Conservation (phyloP, 169 alveolate species). For the Cystoisospora suis region DNA sequence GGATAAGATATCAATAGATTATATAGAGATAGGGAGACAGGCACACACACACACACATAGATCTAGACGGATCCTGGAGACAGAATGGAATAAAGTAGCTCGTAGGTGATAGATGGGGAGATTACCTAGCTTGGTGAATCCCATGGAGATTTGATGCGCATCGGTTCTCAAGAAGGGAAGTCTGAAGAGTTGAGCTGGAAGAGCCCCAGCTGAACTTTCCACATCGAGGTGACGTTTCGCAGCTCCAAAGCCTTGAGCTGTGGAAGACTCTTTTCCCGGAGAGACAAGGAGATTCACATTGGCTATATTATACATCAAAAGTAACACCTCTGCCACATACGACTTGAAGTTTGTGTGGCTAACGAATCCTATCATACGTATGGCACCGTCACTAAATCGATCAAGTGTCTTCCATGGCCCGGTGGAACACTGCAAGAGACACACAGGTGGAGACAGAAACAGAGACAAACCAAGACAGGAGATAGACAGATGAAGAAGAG, state of each 20-base stretch:
- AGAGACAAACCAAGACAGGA: too few species aligned
- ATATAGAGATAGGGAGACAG: too few species aligned
- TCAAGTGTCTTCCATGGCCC: neutral
- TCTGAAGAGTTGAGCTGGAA: neutral
- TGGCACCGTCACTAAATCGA: neutral
- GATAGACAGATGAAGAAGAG: too few species aligned
- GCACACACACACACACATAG: too few species aligned
- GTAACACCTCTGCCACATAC: slow-evolving; percentile 1
- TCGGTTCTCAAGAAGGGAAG: neutral
- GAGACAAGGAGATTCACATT: neutral
- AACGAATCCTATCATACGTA: neutral
- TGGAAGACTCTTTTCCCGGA: neutral
- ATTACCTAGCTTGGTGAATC: neutral
- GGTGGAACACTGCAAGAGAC: neutral
- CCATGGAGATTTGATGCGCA: neutral
- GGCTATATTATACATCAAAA: neutral
- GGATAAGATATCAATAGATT: too few species aligned
- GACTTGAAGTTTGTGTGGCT: neutral
- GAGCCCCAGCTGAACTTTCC: neutral
- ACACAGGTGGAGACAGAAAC: neutral
- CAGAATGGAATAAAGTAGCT: too few species aligned
- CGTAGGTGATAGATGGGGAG: too few species aligned
- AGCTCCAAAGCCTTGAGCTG: neutral
- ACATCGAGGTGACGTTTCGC: slow-evolving; percentile 8
- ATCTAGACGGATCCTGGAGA: too few species aligned